Base-by-base conservation (phyloP, 1,284 basidiomycete species). In the Peniophora sp. region DNA sequence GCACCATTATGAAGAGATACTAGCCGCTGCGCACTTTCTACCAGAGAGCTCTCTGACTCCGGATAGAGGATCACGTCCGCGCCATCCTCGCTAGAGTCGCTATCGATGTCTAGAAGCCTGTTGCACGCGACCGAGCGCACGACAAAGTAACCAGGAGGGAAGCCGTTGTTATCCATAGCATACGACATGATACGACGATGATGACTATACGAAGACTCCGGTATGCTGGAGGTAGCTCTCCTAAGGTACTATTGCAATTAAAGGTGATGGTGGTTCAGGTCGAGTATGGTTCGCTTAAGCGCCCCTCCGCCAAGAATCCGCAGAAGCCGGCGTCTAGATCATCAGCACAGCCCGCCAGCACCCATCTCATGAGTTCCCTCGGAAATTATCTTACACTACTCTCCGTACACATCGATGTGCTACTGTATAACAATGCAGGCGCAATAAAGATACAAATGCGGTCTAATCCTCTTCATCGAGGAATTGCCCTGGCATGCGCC, bases 81-180 rank as follows among this genome's bases (percentile, higher is more conserved):
- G 6, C 82, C 81, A 63, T 91, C 88, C 52, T 82, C 79, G 2
- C 75, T 69, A 14, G 67, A 66, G 56, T 83, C 79, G 24, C 61
- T 62, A 37, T 66, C 66, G 14, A 89, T 78, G 60, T 91, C 88
- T 52, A 86, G 70, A 2, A 88, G 58, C 27, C 83, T 77, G 51
- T 72, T 70, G 0, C 72, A 76, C 1, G 79, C 82, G 8, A 79
- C 60, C 44, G 81, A 85, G 48, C 79, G 76, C 51, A 91, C 75
- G 47, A 87, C 64, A 60, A 90, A 91, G 66, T 88, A 90, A 3
- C 88, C 88, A 39, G 73, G 63, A 27, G 88, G 87, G 56, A 90
- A 91, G 17, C 87, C 88, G 48, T 62, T 62, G 39, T 55, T 50
- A 5, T 41, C 37, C 37, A 41, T 5, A 15, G 37, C 5, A n/a